Evolutionary conservation across 768 basidiomycete species (phyloP).

Genomic region (Termitomyces sp.): DNA sequence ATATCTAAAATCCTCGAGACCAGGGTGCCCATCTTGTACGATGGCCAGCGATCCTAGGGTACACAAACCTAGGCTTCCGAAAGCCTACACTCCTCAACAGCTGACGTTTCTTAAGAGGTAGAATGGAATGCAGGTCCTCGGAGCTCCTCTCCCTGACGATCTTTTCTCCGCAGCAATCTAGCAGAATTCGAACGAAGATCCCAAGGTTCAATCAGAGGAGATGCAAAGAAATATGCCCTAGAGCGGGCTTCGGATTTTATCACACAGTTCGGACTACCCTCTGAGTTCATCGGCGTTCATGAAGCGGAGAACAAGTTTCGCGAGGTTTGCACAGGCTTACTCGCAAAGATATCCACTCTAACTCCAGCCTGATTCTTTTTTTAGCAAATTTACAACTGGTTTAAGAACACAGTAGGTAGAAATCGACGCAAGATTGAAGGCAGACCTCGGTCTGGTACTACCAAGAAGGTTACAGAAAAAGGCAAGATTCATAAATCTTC

Average conservation of each 20-base stretch:
- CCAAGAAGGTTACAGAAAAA: constrained; percentile 53
- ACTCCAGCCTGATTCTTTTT: constrained; percentile 14
- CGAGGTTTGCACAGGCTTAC: constrained; percentile 41
- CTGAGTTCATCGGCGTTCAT: constrained; percentile 51
- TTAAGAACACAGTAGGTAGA: constrained; percentile 67
- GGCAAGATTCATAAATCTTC: constrained; percentile 27
- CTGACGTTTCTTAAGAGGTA: constrained; percentile 56
- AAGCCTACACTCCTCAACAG: constrained; percentile 64
- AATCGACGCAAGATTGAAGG: constrained; percentile 59
- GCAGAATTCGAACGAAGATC: constrained; percentile 60
- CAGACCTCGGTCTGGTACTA: constrained; percentile 43
- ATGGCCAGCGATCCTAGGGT: constrained; percentile 62
- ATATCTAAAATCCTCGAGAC: constrained; percentile 14
- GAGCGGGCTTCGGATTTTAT: constrained; percentile 65
- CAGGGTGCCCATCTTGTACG: constrained; percentile 17
- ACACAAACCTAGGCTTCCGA: constrained; percentile 63
- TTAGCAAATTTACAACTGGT: constrained; percentile 76
- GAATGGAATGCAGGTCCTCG: constrained; percentile 8
- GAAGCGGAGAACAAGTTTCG: constrained; percentile 61
- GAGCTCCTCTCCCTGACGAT: constrained; percentile 10
- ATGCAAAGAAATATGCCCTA: constrained; percentile 68
- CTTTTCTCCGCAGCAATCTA: constrained; percentile 36
- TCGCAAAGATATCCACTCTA: constrained; percentile 8
- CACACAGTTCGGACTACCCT: constrained; percentile 53
- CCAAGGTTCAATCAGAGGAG: constrained; percentile 59